Percentiles rank a stretch among this genome's conserved stretches.
Conservation (phyloP, 2,329 filamentous ascomycete species). For the Trichoderma sp. region DNA sequence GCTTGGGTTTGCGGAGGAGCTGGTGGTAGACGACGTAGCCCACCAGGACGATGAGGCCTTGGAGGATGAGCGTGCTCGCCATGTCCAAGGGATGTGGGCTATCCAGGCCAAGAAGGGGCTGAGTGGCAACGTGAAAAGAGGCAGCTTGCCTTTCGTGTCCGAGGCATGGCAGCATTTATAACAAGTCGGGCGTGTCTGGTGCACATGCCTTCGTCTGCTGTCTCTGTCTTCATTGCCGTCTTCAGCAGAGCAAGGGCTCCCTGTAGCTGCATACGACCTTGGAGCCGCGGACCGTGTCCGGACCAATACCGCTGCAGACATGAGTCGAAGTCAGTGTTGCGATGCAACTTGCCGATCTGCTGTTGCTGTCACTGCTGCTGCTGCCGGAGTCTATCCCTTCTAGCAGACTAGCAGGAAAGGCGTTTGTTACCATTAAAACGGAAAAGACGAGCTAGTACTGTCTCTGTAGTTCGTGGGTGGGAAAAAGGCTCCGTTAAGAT, state of each 20-base stretch:
- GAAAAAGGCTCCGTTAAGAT: no score
- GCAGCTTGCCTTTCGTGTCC: neutral
- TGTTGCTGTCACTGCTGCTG: no score
- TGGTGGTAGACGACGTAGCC: constrained; percentile 6
- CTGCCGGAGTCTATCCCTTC: no score
- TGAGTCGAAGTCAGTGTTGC: neutral
- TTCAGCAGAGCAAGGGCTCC: neutral
- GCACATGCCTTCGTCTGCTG: neutral
- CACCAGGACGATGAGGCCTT: constrained; percentile 5
- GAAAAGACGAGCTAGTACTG: no score
- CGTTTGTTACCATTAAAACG: no score
- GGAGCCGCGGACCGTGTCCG: neutral
- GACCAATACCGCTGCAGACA: neutral
- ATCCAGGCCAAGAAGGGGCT: neutral
- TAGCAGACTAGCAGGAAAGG: no score
- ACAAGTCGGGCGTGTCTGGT: no score
- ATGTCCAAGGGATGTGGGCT: neutral
- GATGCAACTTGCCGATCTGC: no score
- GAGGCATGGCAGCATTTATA: neutral
- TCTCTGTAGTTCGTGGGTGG: no score
- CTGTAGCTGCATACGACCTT: neutral
- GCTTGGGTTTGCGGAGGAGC: neutral
- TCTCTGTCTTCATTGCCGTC: neutral
- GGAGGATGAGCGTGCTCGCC: neutral
- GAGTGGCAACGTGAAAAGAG: neutral